A percentile compares a stretch with the other conserved stretches of the same genome.
These are phyloP conservation scores for Colletotrichum gigasporum DNA, from an alignment of 2,329 filamentous ascomycete genomes.

Conservation along the genomic window DNA sequence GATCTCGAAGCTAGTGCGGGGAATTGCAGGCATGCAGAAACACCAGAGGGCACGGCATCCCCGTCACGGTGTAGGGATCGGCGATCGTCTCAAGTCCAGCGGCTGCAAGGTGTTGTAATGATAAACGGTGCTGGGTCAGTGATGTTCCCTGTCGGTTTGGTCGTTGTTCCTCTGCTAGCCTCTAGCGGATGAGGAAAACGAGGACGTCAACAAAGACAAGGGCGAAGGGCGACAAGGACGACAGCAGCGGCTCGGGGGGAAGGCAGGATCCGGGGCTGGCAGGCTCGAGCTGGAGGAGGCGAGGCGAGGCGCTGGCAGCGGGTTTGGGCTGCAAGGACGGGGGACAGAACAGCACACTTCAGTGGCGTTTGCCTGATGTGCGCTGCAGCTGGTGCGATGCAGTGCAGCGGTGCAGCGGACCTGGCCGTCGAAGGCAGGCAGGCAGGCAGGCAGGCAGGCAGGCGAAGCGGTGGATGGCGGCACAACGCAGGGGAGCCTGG, in stretches of 20 bases:
- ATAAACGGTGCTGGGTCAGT: no score
- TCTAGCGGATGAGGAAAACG: no score
- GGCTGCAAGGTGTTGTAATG: conserved; percentile 2
- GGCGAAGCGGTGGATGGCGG: neutral
- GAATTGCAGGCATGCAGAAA: conserved; percentile 26
- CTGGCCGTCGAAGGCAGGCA: conserved; percentile 6
- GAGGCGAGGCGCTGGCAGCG: neutral
- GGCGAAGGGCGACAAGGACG: no score
- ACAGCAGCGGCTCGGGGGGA: no score
- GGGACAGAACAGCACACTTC: conserved; percentile 6
- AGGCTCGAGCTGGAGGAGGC: neutral
- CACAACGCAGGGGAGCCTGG: no score
- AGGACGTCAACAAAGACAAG: no score
- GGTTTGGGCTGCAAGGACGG: neutral
- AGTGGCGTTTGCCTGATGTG: conserved; percentile 7
- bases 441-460: neutral
- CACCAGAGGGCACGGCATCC: conserved; percentile 17
- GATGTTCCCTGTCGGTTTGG: no score
- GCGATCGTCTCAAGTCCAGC: conserved; percentile 27
- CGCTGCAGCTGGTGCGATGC: neutral
- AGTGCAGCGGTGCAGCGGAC: conserved; percentile 10
- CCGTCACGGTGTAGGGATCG: conserved; percentile 19
- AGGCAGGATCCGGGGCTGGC: no score
- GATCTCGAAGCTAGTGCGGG: conserved; percentile 29
- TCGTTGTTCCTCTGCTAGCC: no score